A percentile compares a stretch with the other conserved stretches of the same genome.
These are phyloP conservation scores for Ambrosiella cleistominuta DNA, from an alignment of 2,329 filamentous ascomycete genomes.

Conservation along the genomic window DNA sequence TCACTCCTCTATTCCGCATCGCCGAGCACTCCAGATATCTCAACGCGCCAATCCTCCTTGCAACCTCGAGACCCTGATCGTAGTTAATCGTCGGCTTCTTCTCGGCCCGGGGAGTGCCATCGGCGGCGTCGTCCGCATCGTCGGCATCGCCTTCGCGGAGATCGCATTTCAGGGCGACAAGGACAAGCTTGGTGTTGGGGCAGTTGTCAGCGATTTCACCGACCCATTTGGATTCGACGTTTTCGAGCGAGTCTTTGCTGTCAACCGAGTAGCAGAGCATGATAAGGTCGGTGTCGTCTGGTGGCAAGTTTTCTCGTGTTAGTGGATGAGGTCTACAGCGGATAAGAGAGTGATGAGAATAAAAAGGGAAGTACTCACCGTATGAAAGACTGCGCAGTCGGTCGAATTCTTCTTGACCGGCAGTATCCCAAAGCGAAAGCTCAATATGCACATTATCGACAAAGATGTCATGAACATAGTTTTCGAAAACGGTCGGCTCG, in stretches of 20 bases:
- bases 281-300: constrained; percentile 81
- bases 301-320: not conserved
- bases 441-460: constrained; percentile 96
- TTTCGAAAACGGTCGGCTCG: constrained; percentile 96
- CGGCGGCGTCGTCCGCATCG: constrained; percentile 38
- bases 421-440: constrained; percentile 93
- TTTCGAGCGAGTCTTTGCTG: constrained; percentile 89
- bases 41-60: constrained; percentile 76
- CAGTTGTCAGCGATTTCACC: constrained; percentile 97
- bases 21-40: constrained; percentile 97
- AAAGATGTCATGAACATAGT: constrained; percentile 98
- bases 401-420: constrained; percentile 98
- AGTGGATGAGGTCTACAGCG: not conserved
- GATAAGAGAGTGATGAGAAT: not conserved
- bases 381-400: constrained; percentile 88
- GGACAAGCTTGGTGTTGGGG: constrained; percentile 80
- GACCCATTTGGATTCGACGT: constrained; percentile 97
- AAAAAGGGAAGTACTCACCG: constrained; percentile 30
- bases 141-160: constrained; percentile 61
- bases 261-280: constrained; percentile 99
- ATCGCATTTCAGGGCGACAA: constrained; percentile 94
- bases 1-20: constrained; percentile 94
- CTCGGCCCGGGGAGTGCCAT: constrained; percentile 26
- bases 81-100: constrained; percentile 70
- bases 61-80: constrained; percentile 78